phyloP scores from a whole-genome alignment of 306 rosid genomes.

The Gillenia trifoliata region DNA sequence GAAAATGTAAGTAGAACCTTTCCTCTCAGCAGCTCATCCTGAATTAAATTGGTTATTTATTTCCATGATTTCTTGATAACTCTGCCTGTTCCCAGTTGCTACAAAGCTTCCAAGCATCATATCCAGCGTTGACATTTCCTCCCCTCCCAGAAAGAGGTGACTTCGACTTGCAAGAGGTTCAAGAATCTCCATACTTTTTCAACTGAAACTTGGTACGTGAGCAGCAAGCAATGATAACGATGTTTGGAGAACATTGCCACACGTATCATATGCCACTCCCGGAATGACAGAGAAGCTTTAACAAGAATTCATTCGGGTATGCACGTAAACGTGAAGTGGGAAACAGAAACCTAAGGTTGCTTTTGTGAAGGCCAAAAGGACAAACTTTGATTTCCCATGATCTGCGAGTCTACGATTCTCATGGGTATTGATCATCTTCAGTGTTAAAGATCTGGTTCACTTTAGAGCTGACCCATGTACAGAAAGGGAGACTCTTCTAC shows the following conservation, averaged over 20 bases:
- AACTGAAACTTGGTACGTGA: constrained; percentile 36
- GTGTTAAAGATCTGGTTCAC: background rate
- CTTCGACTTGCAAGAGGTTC: constrained; percentile 69
- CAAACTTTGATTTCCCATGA: constrained; percentile 8
- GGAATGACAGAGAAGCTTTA: constrained; percentile 4
- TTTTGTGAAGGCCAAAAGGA: constrained; percentile 15
- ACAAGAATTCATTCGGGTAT: constrained; percentile 15
- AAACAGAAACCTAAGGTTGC: constrained; percentile 18
- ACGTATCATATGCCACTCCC: background rate
- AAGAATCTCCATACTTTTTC: constrained; percentile 72
- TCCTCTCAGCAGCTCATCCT: background rate
- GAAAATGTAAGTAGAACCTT: constrained; percentile 40
- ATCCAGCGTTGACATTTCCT: constrained; percentile 66
- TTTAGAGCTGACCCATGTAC: constrained; percentile 9
- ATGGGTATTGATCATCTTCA: constrained; percentile 13
- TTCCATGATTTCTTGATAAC: constrained; percentile 5
- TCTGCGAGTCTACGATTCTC: background rate
- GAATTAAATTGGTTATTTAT: background rate
- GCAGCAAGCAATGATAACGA: background rate
- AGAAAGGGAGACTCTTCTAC: background rate
- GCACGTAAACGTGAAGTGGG: constrained; percentile 15
- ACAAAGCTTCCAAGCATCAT: constrained; percentile 57
- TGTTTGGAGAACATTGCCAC: constrained; percentile 2
- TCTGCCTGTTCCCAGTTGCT: constrained; percentile 50
- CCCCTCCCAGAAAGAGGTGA: constrained; percentile 67